phyloP scores from a whole-genome alignment of 2,329 filamentous ascomycete species.

The Knufia fluminis region DNA sequence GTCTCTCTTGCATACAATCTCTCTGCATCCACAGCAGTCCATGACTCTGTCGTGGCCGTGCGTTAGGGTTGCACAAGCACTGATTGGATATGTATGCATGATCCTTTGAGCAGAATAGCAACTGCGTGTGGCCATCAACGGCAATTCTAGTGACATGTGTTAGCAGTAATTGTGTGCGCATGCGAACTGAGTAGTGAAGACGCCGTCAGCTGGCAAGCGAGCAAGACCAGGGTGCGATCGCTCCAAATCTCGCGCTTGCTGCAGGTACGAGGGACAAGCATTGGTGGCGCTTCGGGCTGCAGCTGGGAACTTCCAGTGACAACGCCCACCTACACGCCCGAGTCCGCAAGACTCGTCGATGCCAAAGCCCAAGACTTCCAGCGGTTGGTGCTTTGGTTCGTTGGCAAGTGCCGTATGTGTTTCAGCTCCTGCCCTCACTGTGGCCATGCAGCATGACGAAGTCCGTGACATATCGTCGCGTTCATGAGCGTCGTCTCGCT shows the following conservation, averaged over 20 bases:
- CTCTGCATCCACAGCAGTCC: constrained; percentile 2
- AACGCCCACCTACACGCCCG: constrained; percentile 5
- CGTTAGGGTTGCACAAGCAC: neutral
- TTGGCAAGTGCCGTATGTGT: neutral
- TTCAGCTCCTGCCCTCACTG: constrained; percentile 4
- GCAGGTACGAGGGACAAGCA: constrained; percentile 7
- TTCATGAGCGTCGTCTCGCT: neutral
- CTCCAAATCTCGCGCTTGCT: neutral
- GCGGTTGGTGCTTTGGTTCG: neutral
- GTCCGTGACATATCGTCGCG: neutral
- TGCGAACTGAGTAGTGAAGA: no score
- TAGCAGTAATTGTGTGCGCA: no score
- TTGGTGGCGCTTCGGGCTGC: constrained; percentile 4
- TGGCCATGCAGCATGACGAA: neutral
- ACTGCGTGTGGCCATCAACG: neutral
- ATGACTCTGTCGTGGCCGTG: neutral
- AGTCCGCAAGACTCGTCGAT: neutral
- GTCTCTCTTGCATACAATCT: neutral
- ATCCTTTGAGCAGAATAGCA: neutral
- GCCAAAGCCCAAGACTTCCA: neutral
- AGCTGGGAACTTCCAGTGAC: constrained; percentile 6
- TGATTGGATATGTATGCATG: neutral
- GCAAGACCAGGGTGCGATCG: no score
- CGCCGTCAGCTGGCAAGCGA: no score
- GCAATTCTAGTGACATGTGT: neutral